Percentiles rank a stretch among this genome's conserved stretches.
These are phyloP conservation scores for Yamadazyma sp. DNA, from an alignment of 805 yeast genomes.

Conservation along the genomic window DNA sequence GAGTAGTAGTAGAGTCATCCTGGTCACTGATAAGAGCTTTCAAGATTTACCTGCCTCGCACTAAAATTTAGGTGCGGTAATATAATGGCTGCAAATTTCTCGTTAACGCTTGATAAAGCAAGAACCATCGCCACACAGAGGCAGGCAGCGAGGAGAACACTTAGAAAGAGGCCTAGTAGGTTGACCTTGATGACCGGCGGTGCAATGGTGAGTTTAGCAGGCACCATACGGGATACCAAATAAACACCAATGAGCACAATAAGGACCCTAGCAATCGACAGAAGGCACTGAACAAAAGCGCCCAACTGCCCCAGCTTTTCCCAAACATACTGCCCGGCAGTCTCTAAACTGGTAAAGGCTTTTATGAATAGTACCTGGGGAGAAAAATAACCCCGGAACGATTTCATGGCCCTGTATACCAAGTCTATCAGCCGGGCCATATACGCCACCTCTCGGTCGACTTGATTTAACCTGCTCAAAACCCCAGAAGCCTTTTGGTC, in stretches of 20 bases:
- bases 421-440: not conserved
- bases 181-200: no score
- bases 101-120: conserved; percentile 1
- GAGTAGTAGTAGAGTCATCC: not conserved
- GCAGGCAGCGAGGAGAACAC: not conserved
- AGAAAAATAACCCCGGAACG: not conserved
- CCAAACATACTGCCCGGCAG: no score
- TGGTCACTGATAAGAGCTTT: conserved; percentile 3
- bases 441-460: conserved; percentile 10
- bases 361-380: no score
- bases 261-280: no score
- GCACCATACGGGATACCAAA: no score
- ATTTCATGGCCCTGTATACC: not conserved
- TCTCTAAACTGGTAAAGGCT: no score
- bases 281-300: no score
- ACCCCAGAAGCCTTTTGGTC: conserved; percentile 13
- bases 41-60: conserved; percentile 6
- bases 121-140: not conserved
- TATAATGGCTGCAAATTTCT: conserved; percentile 4
- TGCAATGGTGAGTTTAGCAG: no score
- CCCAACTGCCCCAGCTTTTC: no score
- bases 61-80: conserved; percentile 3
- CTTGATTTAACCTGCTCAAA: conserved; percentile 10
- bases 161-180: no score
- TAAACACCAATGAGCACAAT: no score